Evolutionary conservation across 352 stramenopile species (phyloP), one percentile per base, ranked within the genome.

Genomic region (Aphanomyces euteiches): DNA sequence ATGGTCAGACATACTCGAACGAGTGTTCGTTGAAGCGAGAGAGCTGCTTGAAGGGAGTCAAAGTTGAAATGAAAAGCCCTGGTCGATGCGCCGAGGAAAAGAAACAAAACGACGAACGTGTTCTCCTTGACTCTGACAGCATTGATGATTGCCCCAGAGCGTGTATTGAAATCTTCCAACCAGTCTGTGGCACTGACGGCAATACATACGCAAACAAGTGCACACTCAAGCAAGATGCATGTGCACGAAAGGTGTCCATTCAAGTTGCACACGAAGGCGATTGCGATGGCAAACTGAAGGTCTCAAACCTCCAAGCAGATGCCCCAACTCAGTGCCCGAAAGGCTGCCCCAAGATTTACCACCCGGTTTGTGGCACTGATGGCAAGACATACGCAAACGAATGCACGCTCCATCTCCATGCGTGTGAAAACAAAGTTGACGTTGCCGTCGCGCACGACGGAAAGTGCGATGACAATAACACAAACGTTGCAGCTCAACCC

Each of bases 191-290:
- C 1, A 82, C 54, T 34, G 68, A 56, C 36, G 79, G 79, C 1
- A 88, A 80, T 4, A 80, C 85, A 67, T 69, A 61, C 1, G 75
- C 76, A 3, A 90, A 88, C 36, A 5, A 80, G 5, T 90, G 82
- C 21, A 28, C 75, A 66, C 75, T 74, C 19, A 73, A 70, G 54
- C 75, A 73, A 36, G 75, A 74, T 21, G 71, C 77, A 41, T 88
- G 82, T 53, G 65, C 56, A 12, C 37, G 74, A 34, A 53, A 53
- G 13, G 45, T 53, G 13, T 1, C 13, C 45, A 19, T 53, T 2
- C 1, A 19, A 2, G 13, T n/a, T n/a, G 45, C 45, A 15, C 13
- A 53, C 45, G 13, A 15, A 53, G 45, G 28, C 28, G 28, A 28
- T 28, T 28, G 28, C 28, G 28, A 28, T 28, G 28, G 28, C 28